These are phyloP conservation scores for Garcia nutans DNA, from an alignment of 345 rosid species.

Conservation along the genomic window DNA sequence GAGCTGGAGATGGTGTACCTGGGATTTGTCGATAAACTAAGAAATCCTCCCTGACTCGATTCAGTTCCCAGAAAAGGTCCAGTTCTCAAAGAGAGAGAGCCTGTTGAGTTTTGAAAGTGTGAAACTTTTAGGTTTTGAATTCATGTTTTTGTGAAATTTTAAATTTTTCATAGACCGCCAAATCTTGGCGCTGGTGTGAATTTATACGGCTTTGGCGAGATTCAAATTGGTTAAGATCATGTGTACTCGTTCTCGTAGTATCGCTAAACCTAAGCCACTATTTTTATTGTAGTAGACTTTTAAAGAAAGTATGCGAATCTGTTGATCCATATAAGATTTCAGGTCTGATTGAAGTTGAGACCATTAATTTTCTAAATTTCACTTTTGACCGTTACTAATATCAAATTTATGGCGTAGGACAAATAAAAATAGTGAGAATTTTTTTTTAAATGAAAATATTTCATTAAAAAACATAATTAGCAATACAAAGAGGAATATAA, in stretches of 20 bases:
- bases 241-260: neutral
- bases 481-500: too few relatives aligned
- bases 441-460: too few relatives aligned
- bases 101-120: neutral
- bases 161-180: constrained; percentile 15
- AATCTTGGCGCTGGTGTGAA: constrained; percentile 11
- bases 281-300: too few relatives aligned
- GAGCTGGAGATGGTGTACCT: neutral
- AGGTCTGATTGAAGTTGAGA: too few relatives aligned
- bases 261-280: too few relatives aligned
- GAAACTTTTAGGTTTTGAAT: neutral
- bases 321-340: too few relatives aligned
- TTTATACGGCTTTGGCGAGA: neutral
- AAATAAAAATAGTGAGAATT: too few relatives aligned
- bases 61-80: neutral
- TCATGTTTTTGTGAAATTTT: constrained; percentile 9
- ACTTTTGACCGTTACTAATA: too few relatives aligned
- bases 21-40: neutral
- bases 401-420: too few relatives aligned
- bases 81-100: constrained; percentile 1
- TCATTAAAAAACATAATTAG: too few relatives aligned
- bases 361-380: too few relatives aligned
- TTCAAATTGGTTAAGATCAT: neutral
- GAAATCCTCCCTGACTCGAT: neutral
- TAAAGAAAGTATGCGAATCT: too few relatives aligned